phyloP scores from a whole-genome alignment of 2,329 filamentous ascomycete species.

The Coniosporium tulheliwenetii region DNA sequence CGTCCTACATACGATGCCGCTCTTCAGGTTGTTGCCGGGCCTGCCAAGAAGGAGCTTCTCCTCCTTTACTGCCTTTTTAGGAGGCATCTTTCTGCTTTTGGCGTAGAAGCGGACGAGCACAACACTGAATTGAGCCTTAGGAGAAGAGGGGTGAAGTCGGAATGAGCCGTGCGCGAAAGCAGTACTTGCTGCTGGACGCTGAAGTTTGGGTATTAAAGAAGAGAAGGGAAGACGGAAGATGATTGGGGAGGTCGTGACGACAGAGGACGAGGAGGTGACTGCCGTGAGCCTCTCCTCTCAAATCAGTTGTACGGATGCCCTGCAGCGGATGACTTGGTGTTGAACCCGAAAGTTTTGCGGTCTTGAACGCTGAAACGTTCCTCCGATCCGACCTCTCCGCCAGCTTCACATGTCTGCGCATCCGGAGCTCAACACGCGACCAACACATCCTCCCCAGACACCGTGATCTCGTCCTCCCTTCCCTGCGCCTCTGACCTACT shows the following conservation, averaged over 20 bases:
- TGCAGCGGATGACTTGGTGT: too few species aligned
- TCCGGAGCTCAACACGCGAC: too few species aligned
- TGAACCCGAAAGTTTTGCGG: too few species aligned
- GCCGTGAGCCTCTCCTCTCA: slow-evolving; percentile 7
- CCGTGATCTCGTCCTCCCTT: too few species aligned
- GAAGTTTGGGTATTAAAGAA: slow-evolving; percentile 36
- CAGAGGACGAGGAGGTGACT: slow-evolving; percentile 16
- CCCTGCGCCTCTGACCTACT: too few species aligned
- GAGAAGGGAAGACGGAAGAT: slow-evolving; percentile 31
- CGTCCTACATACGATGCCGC: slow-evolving; percentile 71
- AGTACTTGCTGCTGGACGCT: slow-evolving; percentile 32
- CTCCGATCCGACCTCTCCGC: too few species aligned
- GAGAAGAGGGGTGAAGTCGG: slow-evolving; percentile 23
- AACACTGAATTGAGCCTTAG: slow-evolving; percentile 13
- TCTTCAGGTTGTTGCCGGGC: slow-evolving; percentile 96
- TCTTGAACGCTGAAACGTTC: too few species aligned
- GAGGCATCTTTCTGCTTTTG: slow-evolving; percentile 67
- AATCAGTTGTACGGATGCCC: background rate
- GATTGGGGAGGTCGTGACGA: slow-evolving; percentile 18
- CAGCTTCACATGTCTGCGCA: too few species aligned
- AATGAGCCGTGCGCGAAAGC: slow-evolving; percentile 14
- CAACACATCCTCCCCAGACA: too few species aligned
- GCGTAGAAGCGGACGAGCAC: slow-evolving; percentile 41
- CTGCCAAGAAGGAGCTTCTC: slow-evolving; percentile 94
- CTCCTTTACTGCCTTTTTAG: slow-evolving; percentile 79